Base-by-base conservation (phyloP, 345 rosid genomes). In the Cardiospermum halicacabum region DNA sequence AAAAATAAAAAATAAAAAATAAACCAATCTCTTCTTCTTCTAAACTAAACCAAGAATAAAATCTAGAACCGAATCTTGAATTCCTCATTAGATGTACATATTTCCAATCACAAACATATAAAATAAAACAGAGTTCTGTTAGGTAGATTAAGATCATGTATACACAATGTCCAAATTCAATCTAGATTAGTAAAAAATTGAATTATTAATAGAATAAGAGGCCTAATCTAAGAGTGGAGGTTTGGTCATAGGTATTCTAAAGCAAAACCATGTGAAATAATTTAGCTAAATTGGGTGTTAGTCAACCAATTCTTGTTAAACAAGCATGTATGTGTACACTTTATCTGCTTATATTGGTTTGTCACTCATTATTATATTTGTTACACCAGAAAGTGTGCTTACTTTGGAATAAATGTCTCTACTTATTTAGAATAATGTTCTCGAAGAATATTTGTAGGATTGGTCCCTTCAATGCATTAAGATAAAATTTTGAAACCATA, bases 161-260 rank as follows among this genome's bases (percentile, higher is more conserved):
- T n/a, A n/a, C n/a, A n/a, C n/a, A n/a, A n/a, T 28, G 62, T 65
- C 71, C 50, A 60, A 42, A 60, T 72, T 69, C 74, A 65, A 72
- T 55, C 68, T 40, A 32, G 21, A 50, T 61, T 5, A 24, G 51
- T 42, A 1, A 15, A 42, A 26, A 40, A 40, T 1, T 60, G 50
- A 26, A 42, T 25, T 42, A 58, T 34, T 58, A 39, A 37, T n/a
- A n/a, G n/a, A n/a, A n/a, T n/a, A 39, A 42, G 50, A 42, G 34
- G 36, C n/a, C 2, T 9, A 27, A 8, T 26, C 2, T 9, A 27
- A 8, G 53, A 27, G 51, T 26, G n/a, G n/a, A 27, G 27, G 11
- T 22, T 15, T 18, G 10, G 51, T 30, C 3, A 4, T 13, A 43
- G 32, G 43, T 61, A 24, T n/a, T 7, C 50, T 47, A 7, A 9